phyloP scores from a whole-genome alignment of 2,329 filamentous ascomycete genomes.

The Hypoxylon sp. region DNA sequence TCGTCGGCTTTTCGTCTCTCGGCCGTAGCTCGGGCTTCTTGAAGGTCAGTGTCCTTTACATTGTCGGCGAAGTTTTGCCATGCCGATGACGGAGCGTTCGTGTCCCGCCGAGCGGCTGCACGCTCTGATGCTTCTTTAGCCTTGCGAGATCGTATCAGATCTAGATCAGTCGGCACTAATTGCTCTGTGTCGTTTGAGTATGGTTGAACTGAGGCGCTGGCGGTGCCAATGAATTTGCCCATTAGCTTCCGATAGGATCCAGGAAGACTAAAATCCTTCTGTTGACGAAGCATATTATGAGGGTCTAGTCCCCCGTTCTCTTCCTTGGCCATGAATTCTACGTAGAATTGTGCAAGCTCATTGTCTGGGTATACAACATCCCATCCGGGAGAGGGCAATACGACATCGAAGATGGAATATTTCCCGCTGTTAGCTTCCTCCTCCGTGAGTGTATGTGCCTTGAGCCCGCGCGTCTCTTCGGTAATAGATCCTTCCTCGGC shows the following conservation, averaged over 20 bases:
- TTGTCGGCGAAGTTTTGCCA: constrained; percentile 50
- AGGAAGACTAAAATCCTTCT: constrained; percentile 89
- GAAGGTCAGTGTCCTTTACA: constrained; percentile 47
- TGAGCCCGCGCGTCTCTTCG: constrained; percentile 60
- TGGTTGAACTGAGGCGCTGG: constrained; percentile 77
- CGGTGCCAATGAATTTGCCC: constrained; percentile 75
- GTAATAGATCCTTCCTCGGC: constrained; percentile 69
- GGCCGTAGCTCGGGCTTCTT: constrained; percentile 47
- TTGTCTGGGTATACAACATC: constrained; percentile 91
- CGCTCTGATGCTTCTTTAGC: constrained; percentile 47
- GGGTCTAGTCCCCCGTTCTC: constrained; percentile 86
- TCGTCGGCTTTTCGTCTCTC: constrained; percentile 52
- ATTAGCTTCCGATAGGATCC: constrained; percentile 91
- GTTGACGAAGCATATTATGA: constrained; percentile 85
- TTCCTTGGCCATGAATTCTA: constrained; percentile 85
- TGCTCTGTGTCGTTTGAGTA: constrained; percentile 84
- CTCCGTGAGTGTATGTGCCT: constrained; percentile 80
- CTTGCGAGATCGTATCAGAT: constrained; percentile 70
- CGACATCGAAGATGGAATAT: constrained; percentile 88
- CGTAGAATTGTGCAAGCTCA: constrained; percentile 86
- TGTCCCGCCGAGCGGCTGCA: constrained; percentile 45
- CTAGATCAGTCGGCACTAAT: constrained; percentile 89
- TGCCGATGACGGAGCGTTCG: constrained; percentile 37
- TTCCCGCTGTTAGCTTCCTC: constrained; percentile 83
- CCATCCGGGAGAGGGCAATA: constrained; percentile 92